Base-by-base conservation (phyloP, 2,329 filamentous ascomycete genomes). In the Fusarium sp. region DNA sequence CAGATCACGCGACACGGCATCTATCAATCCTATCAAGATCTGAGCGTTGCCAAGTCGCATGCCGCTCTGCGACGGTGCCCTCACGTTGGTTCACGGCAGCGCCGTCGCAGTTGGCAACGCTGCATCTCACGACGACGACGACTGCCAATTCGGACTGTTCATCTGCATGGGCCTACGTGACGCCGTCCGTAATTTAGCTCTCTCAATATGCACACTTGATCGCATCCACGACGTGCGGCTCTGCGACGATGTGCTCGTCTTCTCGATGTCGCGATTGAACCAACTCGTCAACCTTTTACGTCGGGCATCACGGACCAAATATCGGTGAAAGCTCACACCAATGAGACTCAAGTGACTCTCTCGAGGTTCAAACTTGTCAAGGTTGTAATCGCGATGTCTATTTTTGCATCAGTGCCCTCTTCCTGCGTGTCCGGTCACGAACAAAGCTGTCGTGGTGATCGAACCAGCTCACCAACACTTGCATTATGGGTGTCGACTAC, bases 301-400 rank as follows among this genome's bases (percentile, higher is more conserved):
- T 6, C 6, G 24, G 10, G 10, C 1, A 14, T 26, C 2, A 22
- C 6, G 14, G 28, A 10, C 10, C 13, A 34, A 26, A 24, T 1
- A 13, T 34, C 5, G 4, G 15, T 24, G 8, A 6, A 20, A 22
- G 5, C 13, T 15, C 7, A 36, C 2, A 26, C 3, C 3, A 9
- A 22, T 22, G 15, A 13, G 6, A 10, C 10, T 22, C 13, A 17
- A 28, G 7, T 4, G 5, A 22, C 2, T 28, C 10, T 38, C 3
- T 54, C 3, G 7, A 38, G 3, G 7, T 1, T 9, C 2, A 2
- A 22, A 6, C 0, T 6, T 17, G 2, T 8, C n/a, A 5, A 8
- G 2, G 7, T 18, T 9, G 9, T 7, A 20, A 3, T 3, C 0
- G 8, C 5, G 4, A 26, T n/a, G 17, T 6, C 2, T 17, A 1